Evolutionary conservation across 306 rosid genomes (phyloP).

Genomic region (Carpinus fangiana): DNA sequence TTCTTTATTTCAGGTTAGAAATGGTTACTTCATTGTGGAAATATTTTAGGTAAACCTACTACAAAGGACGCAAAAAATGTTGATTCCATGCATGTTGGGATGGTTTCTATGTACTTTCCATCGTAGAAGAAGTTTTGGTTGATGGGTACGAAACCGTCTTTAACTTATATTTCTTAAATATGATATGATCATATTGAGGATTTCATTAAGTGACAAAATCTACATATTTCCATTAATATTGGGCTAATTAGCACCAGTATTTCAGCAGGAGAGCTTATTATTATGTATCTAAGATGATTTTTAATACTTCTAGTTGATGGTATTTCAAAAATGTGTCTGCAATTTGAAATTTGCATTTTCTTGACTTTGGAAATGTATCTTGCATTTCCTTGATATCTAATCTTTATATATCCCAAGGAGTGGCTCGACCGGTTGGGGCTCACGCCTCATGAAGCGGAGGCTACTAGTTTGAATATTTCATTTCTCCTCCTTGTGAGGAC

Average conservation of each 20-base stretch:
- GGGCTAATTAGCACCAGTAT: not conserved
- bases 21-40: constrained; percentile 1
- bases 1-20: constrained; percentile 75
- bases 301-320: not conserved
- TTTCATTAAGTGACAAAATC: not conserved
- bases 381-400: not conserved
- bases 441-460: too few species aligned
- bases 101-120: not conserved
- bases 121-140: not conserved
- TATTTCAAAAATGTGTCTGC: not conserved
- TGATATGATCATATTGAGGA: not conserved
- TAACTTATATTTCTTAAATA: not conserved
- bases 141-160: not conserved
- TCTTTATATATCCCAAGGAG: too few species aligned
- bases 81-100: constrained; percentile 5
- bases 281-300: not conserved
- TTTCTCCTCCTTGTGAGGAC: too few species aligned
- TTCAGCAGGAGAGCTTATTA: not conserved
- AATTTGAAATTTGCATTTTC: not conserved
- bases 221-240: not conserved
- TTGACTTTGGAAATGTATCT: not conserved
- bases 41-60: not conserved
- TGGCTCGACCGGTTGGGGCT: too few species aligned
- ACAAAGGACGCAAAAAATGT: not conserved
- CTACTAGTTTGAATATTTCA: too few species aligned